Percentiles rank a stretch among this genome's conserved stretches.
phyloP scores from a whole-genome alignment of 1,284 basidiomycete genomes.

The Puccinia polysora region DNA sequence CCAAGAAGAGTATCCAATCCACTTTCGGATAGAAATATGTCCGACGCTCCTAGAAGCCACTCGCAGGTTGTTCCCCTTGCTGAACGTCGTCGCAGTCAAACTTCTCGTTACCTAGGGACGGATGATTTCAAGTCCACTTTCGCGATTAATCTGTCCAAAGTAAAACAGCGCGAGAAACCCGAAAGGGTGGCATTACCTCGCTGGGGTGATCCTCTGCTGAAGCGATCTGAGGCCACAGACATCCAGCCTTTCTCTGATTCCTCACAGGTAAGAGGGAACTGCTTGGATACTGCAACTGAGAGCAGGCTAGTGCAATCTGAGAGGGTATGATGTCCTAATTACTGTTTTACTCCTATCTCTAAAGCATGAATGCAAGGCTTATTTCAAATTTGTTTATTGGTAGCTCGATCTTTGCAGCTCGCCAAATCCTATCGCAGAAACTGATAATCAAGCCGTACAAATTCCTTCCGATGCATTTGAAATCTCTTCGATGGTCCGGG shows the following conservation, averaged over 20 bases:
- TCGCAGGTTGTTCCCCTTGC: conserved; percentile 1
- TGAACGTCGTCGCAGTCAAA: conserved; percentile 40
- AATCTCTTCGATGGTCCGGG: neutral
- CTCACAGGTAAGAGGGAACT: no score
- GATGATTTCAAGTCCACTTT: conserved; percentile 37
- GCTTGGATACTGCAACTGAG: no score
- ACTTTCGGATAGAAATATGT: neutral
- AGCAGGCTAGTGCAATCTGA: no score
- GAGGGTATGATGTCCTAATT: no score
- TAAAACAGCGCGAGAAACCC: conserved; percentile 26
- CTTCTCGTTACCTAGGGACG: conserved; percentile 29
- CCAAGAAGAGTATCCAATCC: conserved; percentile 11
- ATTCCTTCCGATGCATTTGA: neutral
- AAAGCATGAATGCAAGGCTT: no score
- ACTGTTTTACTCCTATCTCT: neutral
- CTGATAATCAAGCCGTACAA: neutral
- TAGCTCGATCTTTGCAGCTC: conserved; percentile 1
- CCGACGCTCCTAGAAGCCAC: neutral
- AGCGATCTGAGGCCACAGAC: neutral
- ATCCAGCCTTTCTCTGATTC: neutral
- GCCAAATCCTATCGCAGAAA: neutral
- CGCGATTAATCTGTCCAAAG: conserved; percentile 23
- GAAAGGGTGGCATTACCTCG: neutral
- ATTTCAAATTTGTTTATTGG: neutral
- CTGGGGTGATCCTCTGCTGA: neutral